These are phyloP conservation scores for Russula compacta DNA, from an alignment of 768 basidiomycete species.

Conservation along the genomic window DNA sequence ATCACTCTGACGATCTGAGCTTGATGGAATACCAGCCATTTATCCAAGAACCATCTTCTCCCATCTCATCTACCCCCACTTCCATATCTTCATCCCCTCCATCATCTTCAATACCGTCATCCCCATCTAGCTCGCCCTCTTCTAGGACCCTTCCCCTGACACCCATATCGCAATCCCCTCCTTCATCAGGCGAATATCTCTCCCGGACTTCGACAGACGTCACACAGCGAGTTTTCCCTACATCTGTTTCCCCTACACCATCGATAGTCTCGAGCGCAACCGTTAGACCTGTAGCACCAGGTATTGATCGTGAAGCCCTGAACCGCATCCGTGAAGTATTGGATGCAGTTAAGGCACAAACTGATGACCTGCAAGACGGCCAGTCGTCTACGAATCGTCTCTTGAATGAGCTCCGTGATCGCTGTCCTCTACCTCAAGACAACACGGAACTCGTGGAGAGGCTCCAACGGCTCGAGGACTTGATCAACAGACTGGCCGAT, in stretches of 20 bases:
- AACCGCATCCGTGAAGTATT: conserved; percentile 46
- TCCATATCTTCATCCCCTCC: conserved; percentile 27
- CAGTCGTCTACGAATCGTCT: conserved; percentile 52
- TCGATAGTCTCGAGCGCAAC: conserved; percentile 30
- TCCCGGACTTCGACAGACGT: conserved; percentile 30
- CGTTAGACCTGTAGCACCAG: conserved; percentile 21
- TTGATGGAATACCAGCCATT: conserved; percentile 33
- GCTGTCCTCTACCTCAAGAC: conserved; percentile 30
- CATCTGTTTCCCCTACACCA: conserved; percentile 30
- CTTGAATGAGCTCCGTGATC: conserved; percentile 51
- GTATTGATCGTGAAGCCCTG: conserved; percentile 31
- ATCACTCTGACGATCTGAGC: conserved; percentile 66
- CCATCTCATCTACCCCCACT: neutral
- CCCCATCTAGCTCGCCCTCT: conserved; percentile 19
- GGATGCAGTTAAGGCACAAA: conserved; percentile 48
- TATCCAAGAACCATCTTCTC: conserved; percentile 13
- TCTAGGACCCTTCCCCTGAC: conserved; percentile 8
- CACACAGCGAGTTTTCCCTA: conserved; percentile 11
- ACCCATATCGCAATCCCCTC: conserved; percentile 14
- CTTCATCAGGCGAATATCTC: conserved; percentile 28
- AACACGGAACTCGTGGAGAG: conserved; percentile 27
- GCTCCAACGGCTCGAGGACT: conserved; percentile 16
- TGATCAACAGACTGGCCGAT: conserved; percentile 13
- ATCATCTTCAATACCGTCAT: conserved; percentile 30
- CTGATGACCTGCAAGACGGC: conserved; percentile 49